Evolutionary conservation across 805 yeast species (phyloP).

Genomic region (Yamadazyma kitorensis): DNA sequence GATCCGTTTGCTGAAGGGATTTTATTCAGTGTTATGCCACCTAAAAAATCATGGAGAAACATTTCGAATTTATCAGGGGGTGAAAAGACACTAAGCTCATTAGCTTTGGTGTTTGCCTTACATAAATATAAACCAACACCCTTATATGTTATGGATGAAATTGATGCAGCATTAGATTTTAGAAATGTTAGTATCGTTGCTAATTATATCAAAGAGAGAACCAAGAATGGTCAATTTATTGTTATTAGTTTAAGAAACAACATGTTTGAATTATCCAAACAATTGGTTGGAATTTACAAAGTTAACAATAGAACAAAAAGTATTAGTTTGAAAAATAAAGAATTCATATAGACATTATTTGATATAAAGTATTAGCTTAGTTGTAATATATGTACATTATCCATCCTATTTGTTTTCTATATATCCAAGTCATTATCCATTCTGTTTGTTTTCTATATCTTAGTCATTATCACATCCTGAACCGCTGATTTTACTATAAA

Average conservation of each 20-base stretch:
- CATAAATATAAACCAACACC: constrained; percentile 98
- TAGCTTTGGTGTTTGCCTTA: constrained; percentile 93
- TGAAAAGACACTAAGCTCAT: constrained; percentile 90
- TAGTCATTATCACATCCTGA: too few species aligned
- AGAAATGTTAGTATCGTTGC: constrained; percentile 97
- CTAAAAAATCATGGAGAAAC: constrained; percentile 96
- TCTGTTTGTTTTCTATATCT: too few species aligned
- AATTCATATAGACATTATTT: constrained; percentile 22
- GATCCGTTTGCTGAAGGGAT: constrained; percentile 99
- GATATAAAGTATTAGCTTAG: neutral
- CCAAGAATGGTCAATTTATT: constrained; percentile 93
- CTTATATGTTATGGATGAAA: constrained; percentile 97
- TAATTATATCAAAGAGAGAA: constrained; percentile 90
- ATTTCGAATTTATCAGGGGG: constrained; percentile 96
- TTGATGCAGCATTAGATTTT: constrained; percentile 97
- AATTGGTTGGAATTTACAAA: constrained; percentile 93
- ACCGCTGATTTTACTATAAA: too few species aligned
- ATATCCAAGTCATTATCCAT: neutral
- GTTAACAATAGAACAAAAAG: constrained; percentile 87
- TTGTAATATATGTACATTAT: neutral
- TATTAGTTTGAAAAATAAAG: constrained; percentile 70
- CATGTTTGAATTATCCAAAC: constrained; percentile 96
- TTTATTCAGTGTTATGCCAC: constrained; percentile 97
- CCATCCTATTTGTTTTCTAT: constrained; percentile 2
- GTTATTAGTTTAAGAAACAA: constrained; percentile 94